Evolutionary conservation across 23 red algal genomes (phyloP).

Genomic region (Agarophyton chilense): DNA sequence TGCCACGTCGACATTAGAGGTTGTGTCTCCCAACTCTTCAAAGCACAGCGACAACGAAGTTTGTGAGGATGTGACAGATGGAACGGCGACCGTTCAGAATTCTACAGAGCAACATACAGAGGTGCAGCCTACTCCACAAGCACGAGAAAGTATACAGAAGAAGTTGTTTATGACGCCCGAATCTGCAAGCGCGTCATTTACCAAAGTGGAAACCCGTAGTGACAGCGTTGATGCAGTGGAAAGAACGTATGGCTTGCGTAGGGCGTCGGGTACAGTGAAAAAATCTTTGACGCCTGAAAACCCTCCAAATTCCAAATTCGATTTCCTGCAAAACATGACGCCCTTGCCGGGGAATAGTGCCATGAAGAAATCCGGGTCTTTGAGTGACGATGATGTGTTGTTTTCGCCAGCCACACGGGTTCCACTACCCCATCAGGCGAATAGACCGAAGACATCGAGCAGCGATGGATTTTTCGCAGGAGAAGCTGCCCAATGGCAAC

Average conservation of each 20-base stretch:
- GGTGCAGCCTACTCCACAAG: neutral
- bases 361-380: neutral
- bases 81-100: neutral
- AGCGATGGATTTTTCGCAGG: slow-evolving; percentile 65
- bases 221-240: slow-evolving; percentile 4
- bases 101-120: neutral
- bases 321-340: neutral
- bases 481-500: slow-evolving; percentile 59
- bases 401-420: slow-evolving; percentile 11
- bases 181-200: neutral
- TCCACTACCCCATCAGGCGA: neutral
- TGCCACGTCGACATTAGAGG: neutral
- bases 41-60: neutral
- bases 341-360: neutral
- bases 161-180: slow-evolving; percentile 55
- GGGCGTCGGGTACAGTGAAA: neutral
- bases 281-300: neutral
- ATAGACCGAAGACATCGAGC: neutral
- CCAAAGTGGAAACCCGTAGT: neutral
- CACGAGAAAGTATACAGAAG: slow-evolving; percentile 25
- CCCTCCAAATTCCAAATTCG: neutral
- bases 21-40: neutral
- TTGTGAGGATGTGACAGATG: neutral
- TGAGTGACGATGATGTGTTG: slow-evolving; percentile 19
- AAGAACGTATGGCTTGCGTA: slow-evolving; percentile 16